These are phyloP conservation scores for Hericium coralloides DNA, from an alignment of 768 basidiomycete species.

Conservation along the genomic window DNA sequence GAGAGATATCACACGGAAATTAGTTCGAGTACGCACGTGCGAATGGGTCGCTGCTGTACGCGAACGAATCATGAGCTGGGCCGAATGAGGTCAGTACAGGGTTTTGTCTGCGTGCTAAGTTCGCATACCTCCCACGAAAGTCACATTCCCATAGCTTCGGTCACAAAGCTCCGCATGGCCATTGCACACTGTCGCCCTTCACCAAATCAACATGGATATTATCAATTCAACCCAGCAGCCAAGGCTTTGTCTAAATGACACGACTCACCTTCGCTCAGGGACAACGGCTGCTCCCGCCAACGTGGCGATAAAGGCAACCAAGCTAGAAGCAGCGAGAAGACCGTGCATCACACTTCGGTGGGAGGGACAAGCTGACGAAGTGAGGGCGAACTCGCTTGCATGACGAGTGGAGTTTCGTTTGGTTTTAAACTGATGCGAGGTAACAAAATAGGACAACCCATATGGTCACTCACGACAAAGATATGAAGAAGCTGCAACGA, in stretches of 20 bases:
- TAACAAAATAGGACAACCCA: not conserved
- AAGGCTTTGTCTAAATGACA: not conserved
- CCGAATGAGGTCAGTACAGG: not conserved
- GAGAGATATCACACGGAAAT: not conserved
- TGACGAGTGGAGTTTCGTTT: no score
- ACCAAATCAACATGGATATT: not conserved
- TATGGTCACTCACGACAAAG: not conserved
- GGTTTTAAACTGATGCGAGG: not conserved
- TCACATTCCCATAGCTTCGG: conserved; percentile 41
- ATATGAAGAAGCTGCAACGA: not conserved
- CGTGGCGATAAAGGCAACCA: not conserved
- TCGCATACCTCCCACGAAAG: conserved; percentile 24
- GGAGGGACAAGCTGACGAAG: no score
- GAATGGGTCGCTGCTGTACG: conserved; percentile 37
- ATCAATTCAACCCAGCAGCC: not conserved
- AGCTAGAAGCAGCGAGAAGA: not conserved
- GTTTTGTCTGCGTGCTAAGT: not conserved
- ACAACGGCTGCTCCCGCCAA: not conserved
- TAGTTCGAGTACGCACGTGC: conserved; percentile 22
- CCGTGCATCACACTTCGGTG: not conserved
- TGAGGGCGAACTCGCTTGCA: no score
- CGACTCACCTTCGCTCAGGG: not conserved
- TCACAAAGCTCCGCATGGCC: conserved; percentile 55
- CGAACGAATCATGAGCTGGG: conserved; percentile 48
- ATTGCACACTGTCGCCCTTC: conserved; percentile 40